Evolutionary conservation across 1,139 yeast genomes (phyloP).

Genomic region (Pichia sp.): DNA sequence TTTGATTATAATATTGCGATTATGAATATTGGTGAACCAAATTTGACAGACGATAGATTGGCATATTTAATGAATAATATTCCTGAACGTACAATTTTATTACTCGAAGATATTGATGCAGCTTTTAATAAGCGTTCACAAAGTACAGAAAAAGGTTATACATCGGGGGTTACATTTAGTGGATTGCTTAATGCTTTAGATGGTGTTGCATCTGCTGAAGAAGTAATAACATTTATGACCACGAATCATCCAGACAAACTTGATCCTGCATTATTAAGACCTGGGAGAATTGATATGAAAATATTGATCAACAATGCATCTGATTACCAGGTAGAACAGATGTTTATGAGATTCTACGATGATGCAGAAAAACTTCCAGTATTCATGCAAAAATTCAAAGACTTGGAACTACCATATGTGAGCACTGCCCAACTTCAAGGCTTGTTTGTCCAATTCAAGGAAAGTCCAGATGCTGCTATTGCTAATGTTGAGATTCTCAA

Average conservation of each 20-base stretch:
- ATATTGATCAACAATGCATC: constrained; percentile 81
- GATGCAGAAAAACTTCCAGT: constrained; percentile 57
- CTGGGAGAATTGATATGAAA: constrained; percentile 91
- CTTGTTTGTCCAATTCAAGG: constrained; percentile 84
- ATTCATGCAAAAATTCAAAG: constrained; percentile 50
- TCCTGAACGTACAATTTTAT: constrained; percentile 78
- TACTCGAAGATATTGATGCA: constrained; percentile 92
- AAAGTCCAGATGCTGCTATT: constrained; percentile 73
- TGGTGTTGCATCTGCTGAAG: constrained; percentile 99
- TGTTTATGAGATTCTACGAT: constrained; percentile 87
- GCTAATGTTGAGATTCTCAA: constrained; percentile 47
- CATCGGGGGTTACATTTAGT: constrained; percentile 88
- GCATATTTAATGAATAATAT: constrained; percentile 95
- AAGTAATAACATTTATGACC: constrained; percentile 94
- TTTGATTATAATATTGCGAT: constrained; percentile 93
- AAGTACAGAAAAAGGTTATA: constrained; percentile 61
- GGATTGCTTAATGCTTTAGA: constrained; percentile 91
- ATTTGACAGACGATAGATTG: constrained; percentile 86
- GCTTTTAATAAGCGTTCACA: constrained; percentile 85
- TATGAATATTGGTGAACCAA: constrained; percentile 81
- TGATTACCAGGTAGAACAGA: constrained; percentile 64
- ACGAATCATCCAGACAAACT: constrained; percentile 92
- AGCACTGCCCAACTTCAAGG: constrained; percentile 97
- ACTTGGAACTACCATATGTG: constrained; percentile 48
- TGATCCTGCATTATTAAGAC: constrained; percentile 82